phyloP scores from a whole-genome alignment of 2,329 filamentous ascomycete genomes.

The Byssoonygena ceratinophila region DNA sequence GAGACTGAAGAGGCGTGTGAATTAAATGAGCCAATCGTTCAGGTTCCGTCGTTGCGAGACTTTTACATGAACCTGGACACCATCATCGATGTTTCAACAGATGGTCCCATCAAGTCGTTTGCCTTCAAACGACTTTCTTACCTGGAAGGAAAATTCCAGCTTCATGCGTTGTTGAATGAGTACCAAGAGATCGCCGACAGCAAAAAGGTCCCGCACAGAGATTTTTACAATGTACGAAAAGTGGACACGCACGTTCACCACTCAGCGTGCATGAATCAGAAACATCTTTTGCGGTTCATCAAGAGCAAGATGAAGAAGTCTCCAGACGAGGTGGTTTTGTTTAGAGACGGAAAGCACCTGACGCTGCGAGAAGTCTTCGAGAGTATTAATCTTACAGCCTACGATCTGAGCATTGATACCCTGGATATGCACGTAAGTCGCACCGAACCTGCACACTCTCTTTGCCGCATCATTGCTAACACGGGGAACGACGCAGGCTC shows the following conservation, averaged over 20 bases:
- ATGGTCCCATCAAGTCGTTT: conserved; percentile 94
- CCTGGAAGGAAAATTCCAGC: conserved; percentile 90
- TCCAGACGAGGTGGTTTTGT: conserved; percentile 85
- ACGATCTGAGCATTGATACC: conserved; percentile 95
- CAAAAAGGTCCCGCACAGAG: conserved; percentile 92
- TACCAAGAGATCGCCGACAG: conserved; percentile 97
- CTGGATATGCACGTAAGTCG: conserved; percentile 87
- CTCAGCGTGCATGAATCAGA: conserved; percentile 99
- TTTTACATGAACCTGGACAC: conserved; percentile 92
- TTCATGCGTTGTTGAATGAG: conserved; percentile 87
- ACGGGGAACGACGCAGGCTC: conserved; percentile 49
- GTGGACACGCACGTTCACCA: conserved; percentile 99
- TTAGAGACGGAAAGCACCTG: conserved; percentile 80
- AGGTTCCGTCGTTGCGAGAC: conserved; percentile 84
- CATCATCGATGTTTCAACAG: conserved; percentile 78
- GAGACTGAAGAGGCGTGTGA: conserved; percentile 55
- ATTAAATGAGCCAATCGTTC: conserved; percentile 58
- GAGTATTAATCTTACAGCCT: conserved; percentile 92
- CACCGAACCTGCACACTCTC: neutral
- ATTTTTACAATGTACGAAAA: conserved; percentile 98
- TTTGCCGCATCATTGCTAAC: conserved; percentile 1
- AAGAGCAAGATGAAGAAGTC: conserved; percentile 99
- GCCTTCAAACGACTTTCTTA: conserved; percentile 91
- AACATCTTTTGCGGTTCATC: conserved; percentile 94
- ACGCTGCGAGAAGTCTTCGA: conserved; percentile 90